A percentile compares a stretch with the other conserved stretches of the same genome.
Evolutionary conservation across 345 rosid genomes (phyloP).

Genomic region (Lumnitzera littorea): DNA sequence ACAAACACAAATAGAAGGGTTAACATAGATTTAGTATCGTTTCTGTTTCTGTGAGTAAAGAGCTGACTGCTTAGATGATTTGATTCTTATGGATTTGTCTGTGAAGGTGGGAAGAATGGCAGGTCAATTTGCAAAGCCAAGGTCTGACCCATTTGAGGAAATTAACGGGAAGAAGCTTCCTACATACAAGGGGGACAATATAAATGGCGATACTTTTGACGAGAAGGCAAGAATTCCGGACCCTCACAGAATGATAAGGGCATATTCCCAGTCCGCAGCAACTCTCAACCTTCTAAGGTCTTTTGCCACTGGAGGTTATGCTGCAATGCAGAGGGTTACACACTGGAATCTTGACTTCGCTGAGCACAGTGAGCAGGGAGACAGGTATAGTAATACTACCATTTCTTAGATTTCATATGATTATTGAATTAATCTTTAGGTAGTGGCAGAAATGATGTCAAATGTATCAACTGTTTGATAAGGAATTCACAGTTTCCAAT

Average conservation of each 20-base stretch:
- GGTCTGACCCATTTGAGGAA: slow-evolving; percentile 43
- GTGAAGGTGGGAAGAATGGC: slow-evolving; percentile 63
- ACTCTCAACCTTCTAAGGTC: slow-evolving; percentile 66
- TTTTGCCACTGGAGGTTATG: slow-evolving; percentile 60
- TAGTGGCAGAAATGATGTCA: too few species aligned
- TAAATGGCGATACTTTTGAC: slow-evolving; percentile 48
- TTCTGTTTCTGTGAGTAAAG: background rate
- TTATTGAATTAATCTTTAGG: too few species aligned
- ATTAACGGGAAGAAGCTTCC: slow-evolving; percentile 47
- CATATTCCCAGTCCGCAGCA: slow-evolving; percentile 48
- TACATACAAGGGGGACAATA: slow-evolving; percentile 55
- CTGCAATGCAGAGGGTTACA: slow-evolving; percentile 57
- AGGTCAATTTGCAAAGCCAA: slow-evolving; percentile 60
- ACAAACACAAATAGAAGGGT: too few species aligned
- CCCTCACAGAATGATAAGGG: slow-evolving; percentile 47
- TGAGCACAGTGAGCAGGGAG: slow-evolving; percentile 51
- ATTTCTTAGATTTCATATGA: background rate
- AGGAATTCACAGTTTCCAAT: background rate
- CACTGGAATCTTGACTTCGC: slow-evolving; percentile 66
- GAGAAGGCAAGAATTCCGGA: slow-evolving; percentile 55
- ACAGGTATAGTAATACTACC: slow-evolving; percentile 23
- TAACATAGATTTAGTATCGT: too few species aligned
- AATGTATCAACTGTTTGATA: background rate
- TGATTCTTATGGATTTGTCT: background rate
- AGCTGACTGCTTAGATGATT: background rate